Evolutionary conservation across 225 moss, liverwort and hornwort species (phyloP).

Genomic region (Takakia lepidozioides): DNA sequence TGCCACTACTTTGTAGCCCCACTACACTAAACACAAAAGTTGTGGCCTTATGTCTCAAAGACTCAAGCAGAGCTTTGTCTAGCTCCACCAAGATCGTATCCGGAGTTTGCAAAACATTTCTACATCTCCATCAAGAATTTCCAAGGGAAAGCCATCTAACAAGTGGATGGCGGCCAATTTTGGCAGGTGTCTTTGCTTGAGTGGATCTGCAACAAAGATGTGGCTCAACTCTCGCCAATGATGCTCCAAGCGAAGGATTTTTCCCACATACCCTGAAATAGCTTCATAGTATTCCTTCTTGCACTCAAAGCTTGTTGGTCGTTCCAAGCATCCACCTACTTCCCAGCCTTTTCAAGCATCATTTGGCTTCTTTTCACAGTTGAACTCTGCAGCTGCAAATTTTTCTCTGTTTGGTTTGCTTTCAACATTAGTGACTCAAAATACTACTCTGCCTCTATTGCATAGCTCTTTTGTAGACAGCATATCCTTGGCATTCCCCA

Average conservation of each 20-base stretch:
- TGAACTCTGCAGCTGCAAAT: no score
- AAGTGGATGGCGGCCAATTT: slow-evolving; percentile 5
- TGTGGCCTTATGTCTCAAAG: neutral
- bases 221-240: slow-evolving; percentile 15
- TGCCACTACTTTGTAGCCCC: slow-evolving; percentile 23
- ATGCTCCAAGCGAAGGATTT: slow-evolving; percentile 8
- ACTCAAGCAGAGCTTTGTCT: neutral
- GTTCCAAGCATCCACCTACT: no score
- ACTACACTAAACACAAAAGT: slow-evolving; percentile 22
- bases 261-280: no score
- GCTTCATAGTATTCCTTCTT: no score
- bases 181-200: neutral
- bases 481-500: no score
- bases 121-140: slow-evolving; percentile 13
- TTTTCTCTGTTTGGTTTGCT: no score
- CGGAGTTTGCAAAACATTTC: slow-evolving; percentile 6
- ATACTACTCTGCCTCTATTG: no score
- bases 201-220: slow-evolving; percentile 4
- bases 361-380: no score
- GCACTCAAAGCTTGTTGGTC: no score
- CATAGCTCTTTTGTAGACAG: no score
- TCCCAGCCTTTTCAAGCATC: no score
- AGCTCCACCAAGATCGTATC: slow-evolving; percentile 5
- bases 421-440: no score
- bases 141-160: slow-evolving; percentile 9